Conservation (phyloP, 2,329 filamentous ascomycete genomes). For the Tolypocladium guangdongense region DNA sequence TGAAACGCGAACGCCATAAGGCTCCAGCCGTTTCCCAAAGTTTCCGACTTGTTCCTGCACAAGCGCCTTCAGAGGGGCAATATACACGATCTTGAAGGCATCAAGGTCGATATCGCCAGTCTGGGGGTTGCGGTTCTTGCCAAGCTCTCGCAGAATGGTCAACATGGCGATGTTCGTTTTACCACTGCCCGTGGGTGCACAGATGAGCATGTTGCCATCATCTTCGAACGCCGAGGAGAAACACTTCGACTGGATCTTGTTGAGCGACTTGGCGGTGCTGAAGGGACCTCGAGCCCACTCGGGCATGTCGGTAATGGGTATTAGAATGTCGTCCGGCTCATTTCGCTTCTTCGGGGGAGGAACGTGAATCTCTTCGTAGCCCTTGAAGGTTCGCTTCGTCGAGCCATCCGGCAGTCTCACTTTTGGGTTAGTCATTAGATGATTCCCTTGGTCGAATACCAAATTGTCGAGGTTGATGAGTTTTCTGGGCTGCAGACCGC, state of each 20-base stretch:
- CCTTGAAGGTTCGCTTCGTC: conserved; percentile 91
- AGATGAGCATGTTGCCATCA: conserved; percentile 96
- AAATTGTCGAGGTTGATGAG: conserved; percentile 92
- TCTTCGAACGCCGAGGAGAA: conserved; percentile 84
- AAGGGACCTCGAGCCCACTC: conserved; percentile 88
- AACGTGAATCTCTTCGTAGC: conserved; percentile 97
- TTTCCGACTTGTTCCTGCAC: conserved; percentile 98
- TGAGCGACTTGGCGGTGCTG: conserved; percentile 74
- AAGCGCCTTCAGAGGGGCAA: conserved; percentile 87
- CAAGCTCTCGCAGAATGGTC: conserved; percentile 89
- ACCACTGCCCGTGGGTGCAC: conserved; percentile 90
- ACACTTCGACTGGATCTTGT: conserved; percentile 92
- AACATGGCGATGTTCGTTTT: conserved; percentile 99
- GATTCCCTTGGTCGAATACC: conserved; percentile 94
- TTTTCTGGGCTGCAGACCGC: conserved; percentile 76
- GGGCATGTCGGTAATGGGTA: conserved; percentile 79
- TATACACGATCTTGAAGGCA: conserved; percentile 97
- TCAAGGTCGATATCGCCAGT: conserved; percentile 94
- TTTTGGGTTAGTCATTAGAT: conserved; percentile 98
- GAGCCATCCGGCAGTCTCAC: conserved; percentile 90
- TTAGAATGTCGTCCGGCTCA: conserved; percentile 68
- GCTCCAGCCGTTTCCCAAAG: conserved; percentile 81
- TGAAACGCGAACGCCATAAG: conserved; percentile 86
- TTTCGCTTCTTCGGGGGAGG: conserved; percentile 81
- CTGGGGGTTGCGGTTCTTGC: conserved; percentile 79